phyloP scores from a whole-genome alignment of 225 moss, liverwort and hornwort genomes.

The Polytrichum commune region DNA sequence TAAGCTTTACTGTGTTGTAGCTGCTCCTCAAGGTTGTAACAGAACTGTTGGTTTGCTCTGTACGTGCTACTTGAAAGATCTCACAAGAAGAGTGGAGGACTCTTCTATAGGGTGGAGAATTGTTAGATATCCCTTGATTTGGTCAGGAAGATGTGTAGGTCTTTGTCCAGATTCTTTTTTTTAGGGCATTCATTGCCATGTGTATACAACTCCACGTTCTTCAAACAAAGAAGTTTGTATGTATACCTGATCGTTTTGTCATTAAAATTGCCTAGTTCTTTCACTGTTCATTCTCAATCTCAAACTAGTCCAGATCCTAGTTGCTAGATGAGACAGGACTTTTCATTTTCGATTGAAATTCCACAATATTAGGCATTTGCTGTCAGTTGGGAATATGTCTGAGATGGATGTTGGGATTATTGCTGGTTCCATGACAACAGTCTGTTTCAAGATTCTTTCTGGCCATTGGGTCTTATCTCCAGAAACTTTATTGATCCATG shows the following conservation, averaged over 20 bases:
- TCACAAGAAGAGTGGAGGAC: slow-evolving; percentile 23
- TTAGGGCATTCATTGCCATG: slow-evolving; percentile 34
- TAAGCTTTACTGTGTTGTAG: slow-evolving; percentile 22
- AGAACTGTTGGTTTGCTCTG: slow-evolving; percentile 25
- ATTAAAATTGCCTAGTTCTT: not conserved
- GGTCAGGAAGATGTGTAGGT: slow-evolving; percentile 25
- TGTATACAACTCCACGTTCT: slow-evolving; percentile 47
- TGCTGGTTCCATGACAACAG: too few species aligned
- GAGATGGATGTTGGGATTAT: too few species aligned
- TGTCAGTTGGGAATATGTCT: too few species aligned
- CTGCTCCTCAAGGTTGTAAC: slow-evolving; percentile 37
- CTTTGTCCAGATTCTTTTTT: slow-evolving; percentile 47
- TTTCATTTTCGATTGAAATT: too few species aligned
- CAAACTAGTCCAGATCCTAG: not conserved
- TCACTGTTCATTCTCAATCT: not conserved
- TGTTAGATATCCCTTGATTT: slow-evolving; percentile 20
- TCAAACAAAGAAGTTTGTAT: slow-evolving; percentile 30
- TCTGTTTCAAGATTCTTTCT: too few species aligned
- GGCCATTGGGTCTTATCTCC: too few species aligned
- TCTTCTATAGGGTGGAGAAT: slow-evolving; percentile 17
- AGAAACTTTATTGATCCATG: too few species aligned
- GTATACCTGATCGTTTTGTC: slow-evolving; percentile 7
- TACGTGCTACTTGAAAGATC: slow-evolving; percentile 31
- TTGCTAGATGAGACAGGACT: too few species aligned
- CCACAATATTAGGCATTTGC: too few species aligned